Base-by-base conservation (phyloP, 192 early-diverging fungal species). In the Coemansia pectinata region DNA sequence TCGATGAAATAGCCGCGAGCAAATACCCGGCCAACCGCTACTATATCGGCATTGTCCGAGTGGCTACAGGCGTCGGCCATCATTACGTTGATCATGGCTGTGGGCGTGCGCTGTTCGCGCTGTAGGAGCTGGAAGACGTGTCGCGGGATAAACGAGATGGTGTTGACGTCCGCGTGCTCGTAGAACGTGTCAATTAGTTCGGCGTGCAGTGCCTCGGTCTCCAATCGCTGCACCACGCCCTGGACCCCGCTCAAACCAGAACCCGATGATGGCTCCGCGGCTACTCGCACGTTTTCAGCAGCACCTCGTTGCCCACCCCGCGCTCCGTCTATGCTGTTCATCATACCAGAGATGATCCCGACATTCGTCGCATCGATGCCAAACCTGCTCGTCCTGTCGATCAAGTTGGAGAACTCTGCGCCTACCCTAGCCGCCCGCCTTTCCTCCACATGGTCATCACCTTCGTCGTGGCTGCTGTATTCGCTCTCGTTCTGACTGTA, bases 161-260 rank as follows among this genome's bases (percentile, higher is more conserved):
- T 78, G 67, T 69, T 71, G 64, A 76, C 63, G 44, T 78, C 81
- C 9, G 77, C 59, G 53, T 74, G 67, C 40, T 41, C n/a, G 62
- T 75, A 83, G 70, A 83, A 83, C 63, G 61, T 72, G 21, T 78
- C 81, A 25, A 83, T 55, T 42, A 83, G 66, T 9, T 75, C 72
- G 34, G 68, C 60, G 1, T 61, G 69, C 52, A 78, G 50, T 5
- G 61, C 70, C 3, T 62, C 15, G 5, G 65, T 55, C 50, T 67
- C 66, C 2, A 76, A 60, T 31, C 19, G 41, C 52, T 62, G 58
- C 3, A 21, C 25, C 1, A 39, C 44, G 10, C 58, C 63, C 25
- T 40, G 27, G 17, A n/a, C 17, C 48, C 41, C 42, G 58, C 6
- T n/a, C 41, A 57, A 2, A 50, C 19, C 19, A 9, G 47, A 9